Evolutionary conservation across 2,329 filamentous ascomycete species (phyloP).

Genomic region (Botrytis paeoniae): DNA sequence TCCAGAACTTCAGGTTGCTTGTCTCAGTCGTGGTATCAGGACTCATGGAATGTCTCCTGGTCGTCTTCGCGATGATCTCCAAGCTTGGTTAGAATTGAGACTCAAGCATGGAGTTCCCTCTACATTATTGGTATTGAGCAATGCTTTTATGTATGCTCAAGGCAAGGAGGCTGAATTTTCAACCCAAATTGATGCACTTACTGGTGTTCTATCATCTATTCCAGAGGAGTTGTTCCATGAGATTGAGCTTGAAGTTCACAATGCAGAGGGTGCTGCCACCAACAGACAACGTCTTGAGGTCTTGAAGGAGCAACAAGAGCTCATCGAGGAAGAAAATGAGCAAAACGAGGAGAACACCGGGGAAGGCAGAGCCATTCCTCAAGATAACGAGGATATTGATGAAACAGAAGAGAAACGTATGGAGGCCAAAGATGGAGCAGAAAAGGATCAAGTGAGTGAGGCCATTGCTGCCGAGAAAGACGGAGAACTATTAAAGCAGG

Average conservation of each 20-base stretch:
- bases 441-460: constrained; percentile 50
- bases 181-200: constrained; percentile 87
- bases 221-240: constrained; percentile 99
- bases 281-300: constrained; percentile 99
- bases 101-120: constrained; percentile 94
- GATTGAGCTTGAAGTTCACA: constrained; percentile 97
- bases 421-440: constrained; percentile 47
- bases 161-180: constrained; percentile 78
- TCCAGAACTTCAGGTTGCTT: constrained; percentile 85
- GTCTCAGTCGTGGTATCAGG: constrained; percentile 85
- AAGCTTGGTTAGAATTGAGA: constrained; percentile 91
- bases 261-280: constrained; percentile 91
- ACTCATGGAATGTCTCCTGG: constrained; percentile 90
- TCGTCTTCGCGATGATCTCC: constrained; percentile 81
- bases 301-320: constrained; percentile 94
- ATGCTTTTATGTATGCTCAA: constrained; percentile 95
- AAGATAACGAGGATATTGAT: constrained; percentile 89
- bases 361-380: constrained; percentile 69
- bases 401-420: constrained; percentile 77
- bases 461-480: constrained; percentile 56
- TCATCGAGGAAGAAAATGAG: constrained; percentile 95
- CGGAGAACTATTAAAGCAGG: constrained; percentile 44
- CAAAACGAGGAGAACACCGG: constrained; percentile 80
- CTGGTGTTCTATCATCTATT: constrained; percentile 88
- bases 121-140: constrained; percentile 90